Conservation (phyloP, 139 green algal genomes). For the Chlamydomonas eustigma region DNA sequence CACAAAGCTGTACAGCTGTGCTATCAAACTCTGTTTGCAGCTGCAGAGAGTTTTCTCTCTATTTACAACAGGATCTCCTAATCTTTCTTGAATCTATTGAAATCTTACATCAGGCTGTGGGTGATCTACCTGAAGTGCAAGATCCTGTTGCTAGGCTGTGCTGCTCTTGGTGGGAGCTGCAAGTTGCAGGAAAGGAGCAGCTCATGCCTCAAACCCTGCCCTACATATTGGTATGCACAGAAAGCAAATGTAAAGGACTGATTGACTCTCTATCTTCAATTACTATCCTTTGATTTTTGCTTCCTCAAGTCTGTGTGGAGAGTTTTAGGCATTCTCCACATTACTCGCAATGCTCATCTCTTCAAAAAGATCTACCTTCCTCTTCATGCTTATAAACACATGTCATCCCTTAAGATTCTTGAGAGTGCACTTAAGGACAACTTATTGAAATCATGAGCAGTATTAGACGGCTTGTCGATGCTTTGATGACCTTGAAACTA, state of each 20-base stretch:
- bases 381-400: background rate
- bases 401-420: background rate
- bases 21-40: background rate
- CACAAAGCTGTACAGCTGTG: background rate
- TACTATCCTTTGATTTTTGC: background rate
- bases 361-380: no score
- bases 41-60: no score
- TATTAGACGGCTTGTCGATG: background rate
- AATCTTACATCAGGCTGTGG: constrained; percentile 30
- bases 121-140: constrained; percentile 46
- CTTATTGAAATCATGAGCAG: background rate
- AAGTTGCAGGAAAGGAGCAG: constrained; percentile 40
- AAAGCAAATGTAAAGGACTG: no score
- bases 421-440: background rate
- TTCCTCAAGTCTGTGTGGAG: background rate
- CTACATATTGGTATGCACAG: constrained; percentile 55
- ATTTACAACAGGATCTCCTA: background rate
- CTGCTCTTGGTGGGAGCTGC: constrained; percentile 62
- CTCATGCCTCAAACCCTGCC: constrained; percentile 65
- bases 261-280: constrained; percentile 63
- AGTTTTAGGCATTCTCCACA: background rate
- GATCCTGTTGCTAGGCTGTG: constrained; percentile 67
- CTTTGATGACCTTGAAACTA: background rate
- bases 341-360: background rate
- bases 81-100: background rate